Conservation (phyloP, 73 alveolate species). For the Paramecium primaurelia region DNA sequence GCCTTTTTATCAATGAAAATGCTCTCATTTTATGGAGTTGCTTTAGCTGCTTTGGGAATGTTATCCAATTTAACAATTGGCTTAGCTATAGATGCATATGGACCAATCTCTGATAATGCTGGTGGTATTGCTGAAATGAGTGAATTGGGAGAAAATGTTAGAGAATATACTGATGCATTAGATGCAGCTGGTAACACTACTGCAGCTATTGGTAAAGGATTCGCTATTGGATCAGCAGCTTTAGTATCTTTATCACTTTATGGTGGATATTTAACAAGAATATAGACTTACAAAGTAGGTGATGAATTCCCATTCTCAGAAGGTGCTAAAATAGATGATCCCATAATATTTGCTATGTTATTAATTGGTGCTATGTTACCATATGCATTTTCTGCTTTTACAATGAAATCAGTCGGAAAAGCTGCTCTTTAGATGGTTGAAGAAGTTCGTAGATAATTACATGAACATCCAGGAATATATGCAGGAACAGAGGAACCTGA, state of each 20-base stretch:
- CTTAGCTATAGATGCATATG: slow-evolving; percentile 92
- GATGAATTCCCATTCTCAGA: not conserved
- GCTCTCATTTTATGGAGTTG: slow-evolving; percentile 90
- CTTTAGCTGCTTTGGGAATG: slow-evolving; percentile 97
- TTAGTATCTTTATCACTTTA: slow-evolving; percentile 92
- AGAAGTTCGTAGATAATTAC: slow-evolving; percentile 85
- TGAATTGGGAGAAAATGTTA: slow-evolving; percentile 81
- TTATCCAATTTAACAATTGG: slow-evolving; percentile 88
- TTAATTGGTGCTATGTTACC: slow-evolving; percentile 94
- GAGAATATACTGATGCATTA: slow-evolving; percentile 91
- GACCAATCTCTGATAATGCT: slow-evolving; percentile 97
- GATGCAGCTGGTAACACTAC: slow-evolving; percentile 98
- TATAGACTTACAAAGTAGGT: not conserved
- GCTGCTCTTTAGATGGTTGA: slow-evolving; percentile 94
- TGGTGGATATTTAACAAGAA: slow-evolving; percentile 80
- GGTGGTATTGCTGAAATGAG: slow-evolving; percentile 99
- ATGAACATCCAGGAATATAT: slow-evolving; percentile 63
- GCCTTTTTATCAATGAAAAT: slow-evolving; percentile 74
- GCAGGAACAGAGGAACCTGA: slow-evolving; percentile 79
- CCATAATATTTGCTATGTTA: slow-evolving; percentile 76
- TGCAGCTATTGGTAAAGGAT: slow-evolving; percentile 98
- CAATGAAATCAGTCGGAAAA: slow-evolving; percentile 95
- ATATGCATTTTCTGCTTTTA: slow-evolving; percentile 90
- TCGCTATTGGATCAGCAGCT: slow-evolving; percentile 98
- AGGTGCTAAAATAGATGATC: slow-evolving; percentile 35